Conservation (phyloP, 768 basidiomycete genomes). For the Pleurotus salmoneostramineus region DNA sequence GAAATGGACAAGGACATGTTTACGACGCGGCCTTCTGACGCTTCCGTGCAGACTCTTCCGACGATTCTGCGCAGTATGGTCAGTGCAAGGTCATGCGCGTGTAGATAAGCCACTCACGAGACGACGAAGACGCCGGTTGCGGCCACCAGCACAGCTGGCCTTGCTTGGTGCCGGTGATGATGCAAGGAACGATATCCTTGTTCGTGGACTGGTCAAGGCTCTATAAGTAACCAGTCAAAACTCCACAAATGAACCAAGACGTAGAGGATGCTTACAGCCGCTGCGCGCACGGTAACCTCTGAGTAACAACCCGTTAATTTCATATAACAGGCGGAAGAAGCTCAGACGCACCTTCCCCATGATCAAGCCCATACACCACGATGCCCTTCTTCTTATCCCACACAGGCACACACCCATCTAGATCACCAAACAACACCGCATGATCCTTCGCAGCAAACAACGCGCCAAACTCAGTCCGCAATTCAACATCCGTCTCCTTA, state of each 20-base stretch:
- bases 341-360: conserved; percentile 46
- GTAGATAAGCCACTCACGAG: background rate
- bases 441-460: conserved; percentile 50
- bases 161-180: conserved; percentile 54
- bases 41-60: conserved; percentile 1
- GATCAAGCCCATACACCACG: conserved; percentile 57
- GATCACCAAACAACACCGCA: conserved; percentile 52
- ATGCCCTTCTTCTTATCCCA: conserved; percentile 57
- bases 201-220: conserved; percentile 38
- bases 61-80: background rate
- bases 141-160: conserved; percentile 61
- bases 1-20: background rate
- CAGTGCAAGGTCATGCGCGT: background rate
- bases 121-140: conserved; percentile 25
- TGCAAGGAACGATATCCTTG: conserved; percentile 27
- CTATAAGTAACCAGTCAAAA: conserved; percentile 18
- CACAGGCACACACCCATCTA: conserved; percentile 51
- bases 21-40: background rate
- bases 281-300: no score
- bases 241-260: no score
- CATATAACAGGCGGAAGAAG: conserved; percentile 10
- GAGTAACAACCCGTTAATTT: conserved; percentile 11
- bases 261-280: no score
- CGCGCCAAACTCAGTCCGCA: conserved; percentile 39
- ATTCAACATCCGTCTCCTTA: conserved; percentile 35